These are phyloP conservation scores for Karstenula rhodostoma DNA, from an alignment of 2,329 filamentous ascomycete genomes.

Conservation along the genomic window DNA sequence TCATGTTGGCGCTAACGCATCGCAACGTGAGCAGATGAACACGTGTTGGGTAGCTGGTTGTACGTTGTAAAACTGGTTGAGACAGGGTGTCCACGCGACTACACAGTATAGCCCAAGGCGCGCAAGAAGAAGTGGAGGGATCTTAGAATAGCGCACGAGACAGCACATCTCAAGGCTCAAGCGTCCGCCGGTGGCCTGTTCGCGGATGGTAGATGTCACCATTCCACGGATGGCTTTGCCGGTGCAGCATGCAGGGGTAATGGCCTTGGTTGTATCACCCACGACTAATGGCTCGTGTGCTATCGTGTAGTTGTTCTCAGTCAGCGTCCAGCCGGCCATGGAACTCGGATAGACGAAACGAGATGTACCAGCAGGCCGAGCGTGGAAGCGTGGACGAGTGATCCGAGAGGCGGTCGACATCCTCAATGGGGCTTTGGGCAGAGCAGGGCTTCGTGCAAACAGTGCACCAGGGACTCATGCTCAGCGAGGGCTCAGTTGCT, in stretches of 20 bases:
- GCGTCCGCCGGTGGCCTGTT: not conserved
- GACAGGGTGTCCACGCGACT: not conserved
- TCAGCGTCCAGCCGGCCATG: slow-evolving; percentile 18
- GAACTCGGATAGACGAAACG: slow-evolving; percentile 5
- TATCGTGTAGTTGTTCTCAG: slow-evolving; percentile 4
- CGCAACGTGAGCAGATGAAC: not conserved
- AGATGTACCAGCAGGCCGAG: slow-evolving; percentile 2
- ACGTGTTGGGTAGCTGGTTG: not conserved
- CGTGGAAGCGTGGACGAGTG: not conserved
- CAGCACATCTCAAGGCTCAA: not conserved
- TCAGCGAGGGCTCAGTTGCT: not conserved
- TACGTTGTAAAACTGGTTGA: not conserved
- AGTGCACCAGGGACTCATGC: too few species aligned
- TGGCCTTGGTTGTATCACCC: not conserved
- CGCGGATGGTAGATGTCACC: slow-evolving; percentile 11
- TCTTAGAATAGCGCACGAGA: too few species aligned
- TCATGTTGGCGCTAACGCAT: not conserved
- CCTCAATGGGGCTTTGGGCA: too few species aligned
- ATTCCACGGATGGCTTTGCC: not conserved
- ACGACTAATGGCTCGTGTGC: slow-evolving; percentile 5
- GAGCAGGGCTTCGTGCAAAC: too few species aligned
- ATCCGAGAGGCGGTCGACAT: too few species aligned
- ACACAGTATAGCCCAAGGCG: not conserved
- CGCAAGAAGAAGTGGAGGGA: too few species aligned
- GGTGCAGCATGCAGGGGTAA: slow-evolving; percentile 10